These are phyloP conservation scores for Fusarium duplospermum DNA, from an alignment of 2,329 filamentous ascomycete species.

Conservation along the genomic window DNA sequence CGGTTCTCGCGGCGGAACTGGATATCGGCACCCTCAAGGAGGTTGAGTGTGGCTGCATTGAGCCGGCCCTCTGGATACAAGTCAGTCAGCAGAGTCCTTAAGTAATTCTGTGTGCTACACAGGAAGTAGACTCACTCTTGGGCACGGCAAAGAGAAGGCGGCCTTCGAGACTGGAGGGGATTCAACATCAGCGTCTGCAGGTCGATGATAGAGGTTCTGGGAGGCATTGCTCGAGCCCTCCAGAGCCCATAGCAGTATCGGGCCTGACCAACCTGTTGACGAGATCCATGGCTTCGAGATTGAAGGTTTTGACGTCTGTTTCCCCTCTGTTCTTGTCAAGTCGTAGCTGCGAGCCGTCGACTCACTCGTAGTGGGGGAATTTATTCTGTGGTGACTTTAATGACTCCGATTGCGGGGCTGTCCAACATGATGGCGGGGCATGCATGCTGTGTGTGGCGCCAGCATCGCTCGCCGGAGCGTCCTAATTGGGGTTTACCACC, in stretches of 20 bases:
- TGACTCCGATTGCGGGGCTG: slow-evolving; percentile 45
- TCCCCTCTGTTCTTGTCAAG: slow-evolving; percentile 15
- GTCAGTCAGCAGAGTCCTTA: slow-evolving; percentile 30
- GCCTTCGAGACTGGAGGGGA: slow-evolving; percentile 78
- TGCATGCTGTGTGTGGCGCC: slow-evolving; percentile 22
- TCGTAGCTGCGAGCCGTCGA: neutral
- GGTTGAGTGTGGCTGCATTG: slow-evolving; percentile 86
- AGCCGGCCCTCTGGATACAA: slow-evolving; percentile 82
- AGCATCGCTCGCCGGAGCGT: slow-evolving; percentile 10
- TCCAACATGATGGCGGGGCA: slow-evolving; percentile 41
- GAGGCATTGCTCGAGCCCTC: neutral
- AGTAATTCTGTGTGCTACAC: neutral
- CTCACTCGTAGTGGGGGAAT: slow-evolving; percentile 33
- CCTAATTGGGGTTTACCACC: slow-evolving; percentile 27
- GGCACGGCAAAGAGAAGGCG: slow-evolving; percentile 97
- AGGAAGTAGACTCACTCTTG: slow-evolving; percentile 78
- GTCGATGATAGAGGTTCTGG: neutral
- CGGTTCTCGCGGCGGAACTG: slow-evolving; percentile 96
- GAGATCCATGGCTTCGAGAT: slow-evolving; percentile 58
- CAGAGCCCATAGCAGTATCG: neutral
- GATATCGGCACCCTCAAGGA: slow-evolving; percentile 93
- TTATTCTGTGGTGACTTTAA: slow-evolving; percentile 40
- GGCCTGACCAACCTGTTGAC: slow-evolving; percentile 61
- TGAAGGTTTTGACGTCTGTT: slow-evolving; percentile 3
- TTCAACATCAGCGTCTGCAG: slow-evolving; percentile 31